These are phyloP conservation scores for Anthracocystis panici-leucophaei DNA, from an alignment of 1,284 basidiomycete species.

Conservation along the genomic window DNA sequence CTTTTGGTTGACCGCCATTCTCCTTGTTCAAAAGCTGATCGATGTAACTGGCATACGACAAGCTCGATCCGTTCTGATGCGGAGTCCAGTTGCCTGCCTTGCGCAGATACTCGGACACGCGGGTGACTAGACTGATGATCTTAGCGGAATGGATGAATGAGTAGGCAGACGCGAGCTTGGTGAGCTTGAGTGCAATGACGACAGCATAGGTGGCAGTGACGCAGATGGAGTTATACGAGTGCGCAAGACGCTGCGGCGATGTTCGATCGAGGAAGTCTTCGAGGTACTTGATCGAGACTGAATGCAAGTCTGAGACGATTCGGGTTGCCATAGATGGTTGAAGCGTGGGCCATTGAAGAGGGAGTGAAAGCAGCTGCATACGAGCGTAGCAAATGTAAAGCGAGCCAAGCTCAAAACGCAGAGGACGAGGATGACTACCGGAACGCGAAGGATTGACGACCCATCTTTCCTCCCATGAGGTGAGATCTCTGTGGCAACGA, in stretches of 20 bases:
- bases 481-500: constrained; percentile 38
- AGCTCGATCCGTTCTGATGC: constrained; percentile 43
- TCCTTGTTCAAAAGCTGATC: constrained; percentile 39
- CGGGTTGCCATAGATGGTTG: constrained; percentile 30
- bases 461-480: constrained; percentile 45
- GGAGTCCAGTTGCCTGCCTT: constrained; percentile 37
- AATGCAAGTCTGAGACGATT: constrained; percentile 40
- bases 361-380: constrained; percentile 47
- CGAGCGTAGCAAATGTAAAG: constrained; percentile 50
- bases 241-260: constrained; percentile 37
- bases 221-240: constrained; percentile 51
- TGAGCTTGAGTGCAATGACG: constrained; percentile 43
- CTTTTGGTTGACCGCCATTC: constrained; percentile 3
- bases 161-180: constrained; percentile 34
- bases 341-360: constrained; percentile 32
- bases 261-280: constrained; percentile 41
- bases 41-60: constrained; percentile 42
- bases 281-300: constrained; percentile 41
- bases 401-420: constrained; percentile 41
- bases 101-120: constrained; percentile 36
- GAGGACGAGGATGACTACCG: constrained; percentile 28
- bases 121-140: constrained; percentile 30
- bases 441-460: constrained; percentile 30
- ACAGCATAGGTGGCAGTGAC: constrained; percentile 46
- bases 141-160: constrained; percentile 33